Evolutionary conservation across 2,329 filamentous ascomycete genomes (phyloP).

Genomic region (Colletotrichum somersetense): DNA sequence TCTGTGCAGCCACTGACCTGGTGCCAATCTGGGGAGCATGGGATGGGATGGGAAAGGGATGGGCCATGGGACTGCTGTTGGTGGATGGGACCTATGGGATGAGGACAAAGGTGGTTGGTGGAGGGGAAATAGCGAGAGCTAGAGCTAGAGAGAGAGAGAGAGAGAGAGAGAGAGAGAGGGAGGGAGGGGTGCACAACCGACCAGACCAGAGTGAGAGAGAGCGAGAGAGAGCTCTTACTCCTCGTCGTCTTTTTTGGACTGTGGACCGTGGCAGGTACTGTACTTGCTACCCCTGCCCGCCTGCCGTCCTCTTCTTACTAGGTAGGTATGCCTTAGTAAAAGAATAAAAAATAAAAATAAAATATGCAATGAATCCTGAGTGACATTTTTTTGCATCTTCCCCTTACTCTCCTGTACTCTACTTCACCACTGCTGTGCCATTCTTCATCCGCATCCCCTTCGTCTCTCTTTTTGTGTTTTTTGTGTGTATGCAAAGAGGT

Average conservation of each 20-base stretch:
- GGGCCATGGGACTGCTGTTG: not conserved
- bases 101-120: not conserved
- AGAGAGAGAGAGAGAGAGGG: not conserved
- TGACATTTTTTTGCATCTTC: slow-evolving; percentile 43
- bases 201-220: too few species aligned
- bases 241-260: slow-evolving; percentile 32
- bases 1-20: slow-evolving; percentile 41
- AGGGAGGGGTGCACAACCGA: too few species aligned
- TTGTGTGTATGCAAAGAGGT: slow-evolving; percentile 28
- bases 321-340: slow-evolving; percentile 29
- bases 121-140: not conserved
- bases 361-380: slow-evolving; percentile 41
- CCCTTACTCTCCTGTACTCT: slow-evolving; percentile 40
- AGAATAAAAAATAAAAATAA: slow-evolving; percentile 32
- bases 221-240: not conserved
- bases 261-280: slow-evolving; percentile 7
- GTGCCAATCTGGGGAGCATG: slow-evolving; percentile 41
- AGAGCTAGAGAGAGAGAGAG: not conserved
- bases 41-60: slow-evolving; percentile 3
- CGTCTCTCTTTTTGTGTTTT: slow-evolving; percentile 22
- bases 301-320: slow-evolving; percentile 1
- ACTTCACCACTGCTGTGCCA: slow-evolving; percentile 25
- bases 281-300: slow-evolving; percentile 41
- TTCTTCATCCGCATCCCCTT: slow-evolving; percentile 19
- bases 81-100: slow-evolving; percentile 5